Percentiles rank a stretch among this genome's conserved stretches.
Conservation (phyloP, 139 green algal genomes). For the Ettlia oleoabundans region DNA sequence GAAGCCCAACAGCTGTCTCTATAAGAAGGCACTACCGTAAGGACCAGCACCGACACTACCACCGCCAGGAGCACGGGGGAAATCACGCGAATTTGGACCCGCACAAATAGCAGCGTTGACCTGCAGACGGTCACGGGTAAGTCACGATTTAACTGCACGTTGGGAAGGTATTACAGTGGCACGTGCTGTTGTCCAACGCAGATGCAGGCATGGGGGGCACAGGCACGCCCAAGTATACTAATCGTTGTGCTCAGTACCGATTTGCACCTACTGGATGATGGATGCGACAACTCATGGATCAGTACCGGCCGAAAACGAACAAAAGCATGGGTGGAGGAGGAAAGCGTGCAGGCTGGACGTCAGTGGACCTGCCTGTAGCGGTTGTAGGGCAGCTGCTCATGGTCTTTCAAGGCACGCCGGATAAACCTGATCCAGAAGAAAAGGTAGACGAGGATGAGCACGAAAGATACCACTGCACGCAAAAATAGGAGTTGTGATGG, state of each 20-base stretch:
- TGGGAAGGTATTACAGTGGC: not conserved
- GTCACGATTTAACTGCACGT: too few relatives aligned
- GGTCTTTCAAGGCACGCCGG: not conserved
- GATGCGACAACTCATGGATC: too few relatives aligned
- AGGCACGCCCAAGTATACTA: too few relatives aligned
- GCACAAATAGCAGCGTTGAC: not conserved
- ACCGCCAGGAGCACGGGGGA: slow-evolving; percentile 1
- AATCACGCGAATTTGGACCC: not conserved
- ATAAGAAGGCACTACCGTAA: not conserved
- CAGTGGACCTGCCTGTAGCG: not conserved
- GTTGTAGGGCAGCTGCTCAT: not conserved
- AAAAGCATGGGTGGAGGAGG: too few relatives aligned
- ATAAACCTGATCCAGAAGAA: not conserved
- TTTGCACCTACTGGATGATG: too few relatives aligned
- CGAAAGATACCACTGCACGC: not conserved
- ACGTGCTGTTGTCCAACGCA: not conserved
- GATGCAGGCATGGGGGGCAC: too few relatives aligned
- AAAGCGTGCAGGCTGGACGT: too few relatives aligned
- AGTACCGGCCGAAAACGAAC: too few relatives aligned
- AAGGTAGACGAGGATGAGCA: not conserved
- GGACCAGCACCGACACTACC: not conserved
- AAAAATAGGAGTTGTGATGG: too few relatives aligned
- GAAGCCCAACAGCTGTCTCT: not conserved
- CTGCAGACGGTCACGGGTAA: not conserved
- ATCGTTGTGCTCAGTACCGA: too few relatives aligned